Base-by-base conservation (phyloP, 2,329 filamentous ascomycete species). In the Xylaria sp. region DNA sequence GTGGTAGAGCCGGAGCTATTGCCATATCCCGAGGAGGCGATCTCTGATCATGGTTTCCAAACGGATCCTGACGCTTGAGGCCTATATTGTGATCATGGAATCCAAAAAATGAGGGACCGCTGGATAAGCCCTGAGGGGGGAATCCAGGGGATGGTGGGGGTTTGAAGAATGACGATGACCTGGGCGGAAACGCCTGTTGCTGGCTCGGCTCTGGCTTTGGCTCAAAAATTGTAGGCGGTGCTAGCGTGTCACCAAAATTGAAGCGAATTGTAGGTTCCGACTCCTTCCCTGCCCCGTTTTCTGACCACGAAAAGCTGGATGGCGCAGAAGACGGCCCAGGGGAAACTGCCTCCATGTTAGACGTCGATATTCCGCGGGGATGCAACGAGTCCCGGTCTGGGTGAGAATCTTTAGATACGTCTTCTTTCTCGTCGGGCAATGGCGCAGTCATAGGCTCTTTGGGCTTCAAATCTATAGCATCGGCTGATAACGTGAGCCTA, bases 251-350 rank as follows among this genome's bases (percentile, higher is more conserved):
- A 42, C 78, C 76, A 48, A 81, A 75, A 59, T 81, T 80, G 66
- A 85, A 85, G 4, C 80, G 80, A 17, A 80, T 80, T 57, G 79
- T 79, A 38, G 77, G 81, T 36, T 80, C 79, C 5, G 75, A 76
- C 53, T 82, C 81, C n/a, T 77, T 76, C 38, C 82, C 80, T 54
- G 84, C 82, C 59, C 85, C 83, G 59, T 82, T 80, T 66, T 86
- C 83, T 9, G 83, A 81, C 88, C 89, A 91, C 1, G 86, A 86
- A 64, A 88, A 87, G 61, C 82, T 88, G 9, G 88, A 88, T 0
- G 90, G 90, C 2, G 90, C 90, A 1, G 90, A 92, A 0, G 89
- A 90, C 11, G 90, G 89, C 0, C 89, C 89, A 0, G 89, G 86
- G 0, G 87, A 87, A 23, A 89, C 83, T 3, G 83, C 77, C 44